phyloP scores from a whole-genome alignment of 495 filamentous ascomycete species.

The Podospora didyma region DNA sequence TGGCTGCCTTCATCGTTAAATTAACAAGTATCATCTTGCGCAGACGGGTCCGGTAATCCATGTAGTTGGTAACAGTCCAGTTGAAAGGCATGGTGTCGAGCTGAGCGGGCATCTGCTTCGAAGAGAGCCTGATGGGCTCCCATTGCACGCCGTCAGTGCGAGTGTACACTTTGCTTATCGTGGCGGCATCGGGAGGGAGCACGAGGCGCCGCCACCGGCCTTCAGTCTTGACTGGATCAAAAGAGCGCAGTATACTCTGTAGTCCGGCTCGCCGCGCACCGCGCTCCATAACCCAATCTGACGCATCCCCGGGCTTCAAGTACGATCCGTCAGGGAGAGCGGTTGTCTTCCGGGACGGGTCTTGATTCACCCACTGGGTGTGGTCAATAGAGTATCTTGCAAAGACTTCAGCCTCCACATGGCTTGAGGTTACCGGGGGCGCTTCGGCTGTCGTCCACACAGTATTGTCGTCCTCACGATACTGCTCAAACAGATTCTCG shows the following conservation, averaged over 20 bases:
- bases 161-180: constrained; percentile 1
- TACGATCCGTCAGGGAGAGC: constrained; percentile 11
- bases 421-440: constrained; percentile 5
- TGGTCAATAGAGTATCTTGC: too few relatives aligned
- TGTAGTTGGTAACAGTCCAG: constrained; percentile 5
- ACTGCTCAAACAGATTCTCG: background rate
- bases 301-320: background rate
- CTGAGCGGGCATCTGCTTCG: constrained; percentile 4
- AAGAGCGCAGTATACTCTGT: constrained; percentile 31
- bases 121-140: constrained; percentile 2
- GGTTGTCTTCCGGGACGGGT: constrained; percentile 5
- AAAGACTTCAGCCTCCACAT: constrained; percentile 9
- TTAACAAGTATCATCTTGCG: constrained; percentile 4
- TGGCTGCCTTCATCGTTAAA: background rate
- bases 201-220: constrained; percentile 26
- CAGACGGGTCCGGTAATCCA: background rate
- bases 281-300: constrained; percentile 21
- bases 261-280: constrained; percentile 39
- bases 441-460: background rate
- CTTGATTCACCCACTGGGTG: constrained; percentile 1
- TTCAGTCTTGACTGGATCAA: constrained; percentile 16
- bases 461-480: background rate
- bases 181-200: constrained; percentile 19
- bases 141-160: constrained; percentile 12
- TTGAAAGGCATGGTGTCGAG: constrained; percentile 20